Percentiles rank a stretch among this genome's conserved stretches.
Conservation (phyloP, 1,284 basidiomycete species). For the Ceratobasidium sp. region DNA sequence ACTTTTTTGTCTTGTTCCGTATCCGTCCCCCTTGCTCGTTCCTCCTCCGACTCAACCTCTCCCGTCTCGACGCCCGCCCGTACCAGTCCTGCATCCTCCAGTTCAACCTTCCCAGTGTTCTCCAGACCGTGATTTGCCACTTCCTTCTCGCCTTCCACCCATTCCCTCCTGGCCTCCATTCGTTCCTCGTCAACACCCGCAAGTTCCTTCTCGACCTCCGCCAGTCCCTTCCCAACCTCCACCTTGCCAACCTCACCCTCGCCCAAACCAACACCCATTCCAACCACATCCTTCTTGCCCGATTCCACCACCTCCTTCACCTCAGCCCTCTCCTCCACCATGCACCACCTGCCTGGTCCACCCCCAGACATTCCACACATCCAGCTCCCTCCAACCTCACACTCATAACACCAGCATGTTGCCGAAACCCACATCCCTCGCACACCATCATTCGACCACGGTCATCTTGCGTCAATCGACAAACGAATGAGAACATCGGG, state of each 20-base stretch:
- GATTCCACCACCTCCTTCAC: conserved; percentile 5
- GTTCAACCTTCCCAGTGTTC: background rate
- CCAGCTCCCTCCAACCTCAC: conserved; percentile 38
- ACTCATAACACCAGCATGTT: conserved; percentile 47
- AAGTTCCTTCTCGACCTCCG: background rate
- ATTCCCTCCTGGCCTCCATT: background rate
- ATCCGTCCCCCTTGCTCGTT: background rate
- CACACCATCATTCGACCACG: conserved; percentile 47
- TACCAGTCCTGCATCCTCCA: background rate
- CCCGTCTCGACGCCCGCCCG: conserved; percentile 33
- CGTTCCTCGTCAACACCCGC: background rate
- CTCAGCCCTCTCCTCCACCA: background rate
- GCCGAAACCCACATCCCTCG: conserved; percentile 47
- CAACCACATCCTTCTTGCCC: background rate
- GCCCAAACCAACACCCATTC: background rate
- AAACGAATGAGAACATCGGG: conserved; percentile 19
- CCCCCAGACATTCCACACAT: conserved; percentile 43
- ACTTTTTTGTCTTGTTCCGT: conserved; percentile 2
- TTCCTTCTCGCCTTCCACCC: background rate
- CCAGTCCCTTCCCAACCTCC: conserved; percentile 19
- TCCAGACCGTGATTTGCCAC: background rate
- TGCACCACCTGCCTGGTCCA: background rate
- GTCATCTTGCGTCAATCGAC: conserved; percentile 46
- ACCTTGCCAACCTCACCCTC: background rate
- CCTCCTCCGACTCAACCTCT: background rate